phyloP scores from a whole-genome alignment of 2,329 filamentous ascomycete genomes.

The Ascochyta fabae region DNA sequence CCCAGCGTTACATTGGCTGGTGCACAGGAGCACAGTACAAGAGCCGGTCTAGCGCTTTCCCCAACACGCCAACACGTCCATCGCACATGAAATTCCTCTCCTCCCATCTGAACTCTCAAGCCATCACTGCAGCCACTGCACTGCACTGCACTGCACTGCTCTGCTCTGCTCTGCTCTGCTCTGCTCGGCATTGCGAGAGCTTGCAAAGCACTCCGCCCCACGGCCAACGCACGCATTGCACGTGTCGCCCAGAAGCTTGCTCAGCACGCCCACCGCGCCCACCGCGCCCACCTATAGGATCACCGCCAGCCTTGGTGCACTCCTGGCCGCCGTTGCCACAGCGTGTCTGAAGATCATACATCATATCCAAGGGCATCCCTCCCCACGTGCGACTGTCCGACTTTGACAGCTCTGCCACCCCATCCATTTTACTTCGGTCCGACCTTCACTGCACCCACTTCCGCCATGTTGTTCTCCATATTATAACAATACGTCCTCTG shows the following conservation, averaged over 20 bases:
- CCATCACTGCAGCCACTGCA: conserved; percentile 11
- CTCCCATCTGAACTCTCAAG: conserved; percentile 22
- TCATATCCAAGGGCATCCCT: conserved; percentile 43
- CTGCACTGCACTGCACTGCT: not conserved
- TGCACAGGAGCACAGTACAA: conserved; percentile 23
- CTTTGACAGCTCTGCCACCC: conserved; percentile 33
- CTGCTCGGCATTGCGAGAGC: not conserved
- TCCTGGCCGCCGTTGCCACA: conserved; percentile 40
- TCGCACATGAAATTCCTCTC: conserved; percentile 32
- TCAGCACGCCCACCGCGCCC: not conserved
- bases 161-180: not conserved
- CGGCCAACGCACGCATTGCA: conserved; percentile 10
- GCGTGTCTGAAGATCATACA: conserved; percentile 39
- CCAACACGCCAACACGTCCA: conserved; percentile 18
- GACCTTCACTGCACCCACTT: conserved; percentile 26
- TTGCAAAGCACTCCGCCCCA: conserved; percentile 1
- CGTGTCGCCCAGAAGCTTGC: conserved; percentile 3
- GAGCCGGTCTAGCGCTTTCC: conserved; percentile 9
- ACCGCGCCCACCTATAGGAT: conserved; percentile 9
- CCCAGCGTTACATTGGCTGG: conserved; percentile 26
- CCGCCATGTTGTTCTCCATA: conserved; percentile 45
- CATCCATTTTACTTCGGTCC: conserved; percentile 39
- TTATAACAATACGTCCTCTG: conserved; percentile 49
- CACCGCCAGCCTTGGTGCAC: conserved; percentile 6
- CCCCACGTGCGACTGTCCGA: conserved; percentile 28